phyloP scores from a whole-genome alignment of 225 moss, liverwort and hornwort genomes.

The Physcomitrellopsis africana region DNA sequence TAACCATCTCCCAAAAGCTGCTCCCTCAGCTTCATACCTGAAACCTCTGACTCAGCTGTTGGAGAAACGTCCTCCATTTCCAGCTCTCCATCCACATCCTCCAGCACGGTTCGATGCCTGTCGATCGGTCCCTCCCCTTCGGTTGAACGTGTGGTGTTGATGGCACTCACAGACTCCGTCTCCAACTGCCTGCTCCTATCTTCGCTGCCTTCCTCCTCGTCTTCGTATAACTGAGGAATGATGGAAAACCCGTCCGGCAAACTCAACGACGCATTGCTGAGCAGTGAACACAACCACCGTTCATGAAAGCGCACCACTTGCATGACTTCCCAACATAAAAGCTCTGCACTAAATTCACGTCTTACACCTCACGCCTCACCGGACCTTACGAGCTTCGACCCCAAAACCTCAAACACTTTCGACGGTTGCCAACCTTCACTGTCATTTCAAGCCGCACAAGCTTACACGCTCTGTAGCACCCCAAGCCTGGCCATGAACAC shows the following conservation, averaged over 20 bases:
- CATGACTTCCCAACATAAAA: conserved; percentile 9
- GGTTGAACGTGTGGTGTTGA: conserved; percentile 29
- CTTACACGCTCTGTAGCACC: background rate
- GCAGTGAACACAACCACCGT: conserved; percentile 21
- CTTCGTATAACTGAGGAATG: conserved; percentile 85
- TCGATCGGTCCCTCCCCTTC: conserved; percentile 62
- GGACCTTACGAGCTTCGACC: background rate
- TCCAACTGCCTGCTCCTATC: conserved; percentile 47
- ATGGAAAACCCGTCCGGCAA: conserved; percentile 81
- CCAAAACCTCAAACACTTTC: background rate
- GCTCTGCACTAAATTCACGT: background rate
- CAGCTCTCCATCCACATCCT: conserved; percentile 95
- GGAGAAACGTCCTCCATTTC: conserved; percentile 99
- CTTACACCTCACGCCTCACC: background rate
- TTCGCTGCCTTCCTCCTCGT: conserved; percentile 84
- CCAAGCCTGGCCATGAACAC: background rate
- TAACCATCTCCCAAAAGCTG: conserved; percentile 47
- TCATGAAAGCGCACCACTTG: conserved; percentile 11
- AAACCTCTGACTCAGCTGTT: conserved; percentile 62
- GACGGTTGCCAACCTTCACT: background rate
- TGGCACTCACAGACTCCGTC: conserved; percentile 28
- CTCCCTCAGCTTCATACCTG: conserved; percentile 42
- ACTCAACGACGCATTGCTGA: conserved; percentile 96
- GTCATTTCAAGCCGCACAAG: background rate
- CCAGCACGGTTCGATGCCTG: conserved; percentile 85